These are phyloP conservation scores for Polytrichum formosum DNA, from an alignment of 225 moss, liverwort and hornwort genomes.

Conservation along the genomic window DNA sequence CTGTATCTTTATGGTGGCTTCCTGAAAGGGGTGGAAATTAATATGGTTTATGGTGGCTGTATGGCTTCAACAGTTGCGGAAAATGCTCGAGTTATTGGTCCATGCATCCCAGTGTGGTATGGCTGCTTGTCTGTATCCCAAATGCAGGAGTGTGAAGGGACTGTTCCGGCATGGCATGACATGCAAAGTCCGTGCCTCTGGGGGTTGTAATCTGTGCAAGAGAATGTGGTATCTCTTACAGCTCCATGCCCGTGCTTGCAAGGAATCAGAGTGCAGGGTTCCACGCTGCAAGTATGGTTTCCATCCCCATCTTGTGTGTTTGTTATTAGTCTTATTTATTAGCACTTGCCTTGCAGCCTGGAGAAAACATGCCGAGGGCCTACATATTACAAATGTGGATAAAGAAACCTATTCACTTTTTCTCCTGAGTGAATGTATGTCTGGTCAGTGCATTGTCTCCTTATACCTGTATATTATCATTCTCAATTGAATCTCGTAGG, in stretches of 20 bases:
- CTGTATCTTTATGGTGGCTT: no score
- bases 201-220: constrained; percentile 92
- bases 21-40: background rate
- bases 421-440: no score
- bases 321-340: background rate
- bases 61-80: constrained; percentile 71
- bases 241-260: constrained; percentile 96
- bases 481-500: no score
- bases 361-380: no score
- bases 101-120: constrained; percentile 87
- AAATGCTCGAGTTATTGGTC: constrained; percentile 94
- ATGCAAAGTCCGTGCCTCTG: constrained; percentile 84
- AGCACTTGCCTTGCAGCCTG: no score
- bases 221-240: constrained; percentile 98
- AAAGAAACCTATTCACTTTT: no score
- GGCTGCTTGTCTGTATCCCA: constrained; percentile 73
- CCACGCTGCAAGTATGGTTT: constrained; percentile 94
- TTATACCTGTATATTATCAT: no score
- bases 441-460: no score
- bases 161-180: constrained; percentile 90
- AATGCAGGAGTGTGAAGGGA: constrained; percentile 94
- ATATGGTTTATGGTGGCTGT: constrained; percentile 18
- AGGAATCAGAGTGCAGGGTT: constrained; percentile 90
- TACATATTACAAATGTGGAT: no score
- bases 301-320: constrained; percentile 5